Evolutionary conservation across 768 basidiomycete species (phyloP).

Genomic region (Xerocomellus amylosporus): DNA sequence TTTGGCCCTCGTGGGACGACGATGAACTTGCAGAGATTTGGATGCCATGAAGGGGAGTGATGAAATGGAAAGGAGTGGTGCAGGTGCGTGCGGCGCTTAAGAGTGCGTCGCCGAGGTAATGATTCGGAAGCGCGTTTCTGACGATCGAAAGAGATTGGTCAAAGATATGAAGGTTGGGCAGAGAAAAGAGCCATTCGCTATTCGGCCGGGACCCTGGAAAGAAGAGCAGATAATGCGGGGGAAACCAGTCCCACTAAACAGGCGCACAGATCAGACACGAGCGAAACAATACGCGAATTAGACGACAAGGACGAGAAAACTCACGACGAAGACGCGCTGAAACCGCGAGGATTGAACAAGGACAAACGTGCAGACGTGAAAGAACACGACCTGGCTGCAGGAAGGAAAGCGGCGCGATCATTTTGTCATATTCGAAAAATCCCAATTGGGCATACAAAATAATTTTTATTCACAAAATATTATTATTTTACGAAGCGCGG

Average conservation of each 20-base stretch:
- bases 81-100: not conserved
- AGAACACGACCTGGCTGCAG: not conserved
- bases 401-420: not conserved
- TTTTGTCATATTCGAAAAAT: not conserved
- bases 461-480: not conserved
- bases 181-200: constrained; percentile 25
- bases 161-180: constrained; percentile 4
- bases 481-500: not conserved
- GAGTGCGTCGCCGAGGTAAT: constrained; percentile 1
- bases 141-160: constrained; percentile 15
- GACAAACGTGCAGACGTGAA: constrained; percentile 5
- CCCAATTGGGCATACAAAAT: constrained; percentile 6
- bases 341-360: constrained; percentile 1
- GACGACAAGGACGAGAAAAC: not conserved
- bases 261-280: not conserved
- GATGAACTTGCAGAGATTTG: constrained; percentile 21
- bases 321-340: constrained; percentile 10
- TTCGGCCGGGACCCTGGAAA: constrained; percentile 4
- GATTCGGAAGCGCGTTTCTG: constrained; percentile 1
- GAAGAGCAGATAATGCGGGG: constrained; percentile 7
- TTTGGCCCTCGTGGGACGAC: constrained; percentile 29
- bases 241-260: constrained; percentile 19
- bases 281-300: not conserved
- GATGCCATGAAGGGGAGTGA: constrained; percentile 19
- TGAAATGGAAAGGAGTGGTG: constrained; percentile 18